Evolutionary conservation across 768 basidiomycete genomes (phyloP).

Genomic region (Ephemerocybe angulata): DNA sequence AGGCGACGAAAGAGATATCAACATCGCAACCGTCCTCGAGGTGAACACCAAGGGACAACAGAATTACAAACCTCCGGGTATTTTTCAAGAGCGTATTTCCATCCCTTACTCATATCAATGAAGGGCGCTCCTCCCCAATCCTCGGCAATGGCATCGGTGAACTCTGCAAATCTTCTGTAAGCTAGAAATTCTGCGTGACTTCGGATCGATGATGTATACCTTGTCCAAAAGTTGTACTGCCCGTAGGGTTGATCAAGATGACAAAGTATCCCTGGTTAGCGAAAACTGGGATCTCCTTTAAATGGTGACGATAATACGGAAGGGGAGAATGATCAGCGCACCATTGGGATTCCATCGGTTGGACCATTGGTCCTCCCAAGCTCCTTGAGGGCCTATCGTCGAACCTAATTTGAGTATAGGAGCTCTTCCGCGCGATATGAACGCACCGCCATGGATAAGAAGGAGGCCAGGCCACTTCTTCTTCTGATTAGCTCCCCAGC

Average conservation of each 20-base stretch:
- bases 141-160: constrained; percentile 75
- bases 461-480: constrained; percentile 79
- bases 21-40: neutral
- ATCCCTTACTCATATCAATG: constrained; percentile 69
- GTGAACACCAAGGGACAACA: neutral
- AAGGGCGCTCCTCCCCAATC: constrained; percentile 90
- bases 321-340: constrained; percentile 22
- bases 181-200: neutral
- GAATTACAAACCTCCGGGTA: constrained; percentile 62
- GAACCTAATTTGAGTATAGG: neutral
- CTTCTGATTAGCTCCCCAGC: constrained; percentile 60
- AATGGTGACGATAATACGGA: neutral
- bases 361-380: constrained; percentile 91
- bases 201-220: constrained; percentile 32
- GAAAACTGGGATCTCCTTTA: constrained; percentile 47
- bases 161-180: constrained; percentile 38
- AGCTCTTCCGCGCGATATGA: neutral
- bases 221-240: constrained; percentile 92
- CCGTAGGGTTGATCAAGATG: constrained; percentile 89
- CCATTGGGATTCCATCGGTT: constrained; percentile 91
- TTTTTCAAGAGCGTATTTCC: constrained; percentile 61
- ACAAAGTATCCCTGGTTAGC: constrained; percentile 87
- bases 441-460: constrained; percentile 73
- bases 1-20: neutral
- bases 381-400: constrained; percentile 61